A percentile compares a stretch with the other conserved stretches of the same genome.
Conservation (phyloP, 495 filamentous ascomycete species). For the Saxophila tyrrhenica region DNA sequence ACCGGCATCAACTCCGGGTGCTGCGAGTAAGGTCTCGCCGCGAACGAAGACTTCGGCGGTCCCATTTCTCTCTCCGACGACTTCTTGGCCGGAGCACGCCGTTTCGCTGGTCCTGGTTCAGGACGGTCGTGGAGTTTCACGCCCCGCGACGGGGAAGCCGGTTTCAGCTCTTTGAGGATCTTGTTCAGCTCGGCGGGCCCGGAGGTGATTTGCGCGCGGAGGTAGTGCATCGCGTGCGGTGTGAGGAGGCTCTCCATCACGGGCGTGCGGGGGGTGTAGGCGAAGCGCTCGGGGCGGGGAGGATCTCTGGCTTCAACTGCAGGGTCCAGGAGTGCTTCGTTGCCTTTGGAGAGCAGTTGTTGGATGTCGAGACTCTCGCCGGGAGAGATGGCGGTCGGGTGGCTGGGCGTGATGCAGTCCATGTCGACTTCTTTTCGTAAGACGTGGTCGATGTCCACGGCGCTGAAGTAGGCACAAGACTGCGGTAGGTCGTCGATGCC, state of each 20-base stretch:
- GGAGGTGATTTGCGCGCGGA: constrained; percentile 72
- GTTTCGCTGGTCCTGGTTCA: neutral
- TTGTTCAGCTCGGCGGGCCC: constrained; percentile 60
- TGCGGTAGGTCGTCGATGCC: constrained; percentile 93
- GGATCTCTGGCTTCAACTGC: constrained; percentile 40
- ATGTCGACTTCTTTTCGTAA: constrained; percentile 95
- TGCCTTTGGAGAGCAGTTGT: constrained; percentile 58
- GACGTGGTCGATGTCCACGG: constrained; percentile 86
- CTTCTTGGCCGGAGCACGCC: neutral
- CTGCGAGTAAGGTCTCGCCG: neutral
- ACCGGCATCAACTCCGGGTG: neutral
- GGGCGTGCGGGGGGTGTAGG: constrained; percentile 59
- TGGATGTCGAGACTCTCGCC: constrained; percentile 78
- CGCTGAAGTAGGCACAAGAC: constrained; percentile 87
- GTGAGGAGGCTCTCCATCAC: constrained; percentile 60
- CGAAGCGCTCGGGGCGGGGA: constrained; percentile 43
- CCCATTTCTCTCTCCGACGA: neutral
- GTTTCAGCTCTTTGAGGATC: constrained; percentile 48
- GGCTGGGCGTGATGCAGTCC: constrained; percentile 88
- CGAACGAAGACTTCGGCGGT: neutral
- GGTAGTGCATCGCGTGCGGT: constrained; percentile 41
- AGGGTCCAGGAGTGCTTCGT: constrained; percentile 52
- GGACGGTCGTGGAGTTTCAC: neutral
- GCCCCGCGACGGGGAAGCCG: neutral
- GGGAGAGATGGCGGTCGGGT: constrained; percentile 63